Evolutionary conservation across 257 asterid genomes (phyloP), one percentile per base, ranked within the genome.

Genomic region (Penstemon newberryi): DNA sequence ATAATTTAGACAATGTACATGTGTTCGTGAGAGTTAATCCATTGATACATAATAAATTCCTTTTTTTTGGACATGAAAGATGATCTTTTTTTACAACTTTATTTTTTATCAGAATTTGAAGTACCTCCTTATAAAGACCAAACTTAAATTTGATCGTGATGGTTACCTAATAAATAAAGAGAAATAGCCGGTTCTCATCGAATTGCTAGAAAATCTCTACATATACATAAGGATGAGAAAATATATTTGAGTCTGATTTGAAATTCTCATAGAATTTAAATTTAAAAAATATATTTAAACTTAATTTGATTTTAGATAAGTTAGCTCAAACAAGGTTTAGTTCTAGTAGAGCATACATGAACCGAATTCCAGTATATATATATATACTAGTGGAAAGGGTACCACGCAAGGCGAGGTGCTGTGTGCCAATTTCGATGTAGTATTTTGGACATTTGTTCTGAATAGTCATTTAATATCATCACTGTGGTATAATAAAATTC

Each of bases 121-220:
- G 33, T 25, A 25, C 33, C 33, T 25, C 33, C 33, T 25, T 19
- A 18, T n/a, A 68, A 69, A 47, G 53, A 69, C 55, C 11, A 63
- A 75, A 45, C 41, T 46, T 57, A 75, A 70, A 70, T 69, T 57
- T 64, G 80, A 75, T 42, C 15, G 45, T 4, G 75, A 65, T 52
- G 57, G 60, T 44, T 70, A 64, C 75, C 75, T 64, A 69, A 25
- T 25, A 2, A 57, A 70, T 69, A 57, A 70, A 69, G 71, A 50
- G 19, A 63, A 70, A 68, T 5, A 47, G 13, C 7, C 18, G 51
- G 37, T 66, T 58, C 67, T 58, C 67, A 39, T 49, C 63, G 15
- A 5, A 55, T 57, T 56, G 18, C 54, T 49, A n/a, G 56, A 46
- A 64, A 18, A n/a, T 38, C 7, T 1, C 33, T 25, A 25, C 33